Evolutionary conservation across 768 basidiomycete species (phyloP).

Genomic region (Cystofilobasidium macerans): DNA sequence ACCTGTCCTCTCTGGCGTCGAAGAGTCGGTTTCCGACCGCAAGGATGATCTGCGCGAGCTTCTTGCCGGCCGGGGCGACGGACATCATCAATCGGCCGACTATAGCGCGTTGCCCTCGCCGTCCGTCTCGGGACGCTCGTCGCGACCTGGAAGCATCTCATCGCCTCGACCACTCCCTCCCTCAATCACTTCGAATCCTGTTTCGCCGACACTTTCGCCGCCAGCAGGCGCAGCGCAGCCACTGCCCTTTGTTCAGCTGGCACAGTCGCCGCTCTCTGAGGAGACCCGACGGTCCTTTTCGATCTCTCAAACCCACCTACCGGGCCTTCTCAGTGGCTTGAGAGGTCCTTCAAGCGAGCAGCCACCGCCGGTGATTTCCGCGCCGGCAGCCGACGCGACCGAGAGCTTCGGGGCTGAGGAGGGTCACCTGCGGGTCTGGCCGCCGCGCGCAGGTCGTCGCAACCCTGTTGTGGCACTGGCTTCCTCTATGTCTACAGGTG

Average conservation of each 20-base stretch:
- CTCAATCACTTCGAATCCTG: no score
- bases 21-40: constrained; percentile 14
- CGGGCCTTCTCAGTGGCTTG: not conserved
- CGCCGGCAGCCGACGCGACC: not conserved
- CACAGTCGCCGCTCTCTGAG: constrained; percentile 3
- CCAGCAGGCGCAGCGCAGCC: no score
- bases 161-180: no score
- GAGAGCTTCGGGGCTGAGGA: not conserved
- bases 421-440: not conserved
- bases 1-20: not conserved
- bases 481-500: not conserved
- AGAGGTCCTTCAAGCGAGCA: not conserved
- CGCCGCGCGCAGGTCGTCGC: not conserved
- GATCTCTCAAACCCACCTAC: no score
- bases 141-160: no score
- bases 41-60: constrained; percentile 17
- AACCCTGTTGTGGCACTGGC: not conserved
- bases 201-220: no score
- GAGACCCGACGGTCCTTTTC: not conserved
- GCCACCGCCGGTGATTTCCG: no score
- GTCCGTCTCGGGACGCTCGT: no score
- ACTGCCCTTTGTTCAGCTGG: not conserved
- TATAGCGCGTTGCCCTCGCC: no score
- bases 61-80: not conserved
- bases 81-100: no score